Base-by-base conservation (phyloP, 1,284 basidiomycete genomes). In the Ceratobasidium sp. region DNA sequence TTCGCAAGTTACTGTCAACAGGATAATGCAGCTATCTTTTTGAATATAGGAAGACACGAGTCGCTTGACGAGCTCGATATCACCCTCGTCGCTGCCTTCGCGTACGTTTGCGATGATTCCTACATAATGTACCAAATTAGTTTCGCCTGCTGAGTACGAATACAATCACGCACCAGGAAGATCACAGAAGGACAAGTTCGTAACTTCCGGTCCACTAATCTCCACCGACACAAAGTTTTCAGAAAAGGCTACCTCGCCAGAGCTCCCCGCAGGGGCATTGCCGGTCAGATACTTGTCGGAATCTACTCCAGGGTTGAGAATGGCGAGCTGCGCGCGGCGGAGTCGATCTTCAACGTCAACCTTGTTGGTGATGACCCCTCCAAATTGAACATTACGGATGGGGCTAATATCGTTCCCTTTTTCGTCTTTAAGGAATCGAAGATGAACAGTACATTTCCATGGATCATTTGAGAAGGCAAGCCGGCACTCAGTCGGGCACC, bases 101-200 rank as follows among this genome's bases (percentile, higher is more conserved):
- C 72, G 75, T 49, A 75, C 75, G 38, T 76, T 76, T 8, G 72
- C 71, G 44, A 80, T 79, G 54, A 79, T 76, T 44, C 79, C 79
- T 71, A 58, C 13, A 26, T 30, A 2, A 9, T 0, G 32, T n/a
- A 44, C 11, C 16, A 63, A 73, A 23, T 28, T 28, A 62, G 16
- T 30, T 4, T 55, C 35, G 30, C 1, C 9, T 23, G 9, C 21
- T 7, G 3, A 23, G 28, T 13, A 30, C 49, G 41, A 4, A 32
- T 5, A 14, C 50, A n/a, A 52, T 16, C 38, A 46, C 73, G 11
- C 26, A 76, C 75, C 75, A 7, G 79, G 79, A 18, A 80, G 73
- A 67, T 80, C 79, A 32, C 79, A 72, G 44, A 80, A 78, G 0
- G 78, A 77, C 1, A 80, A 75, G 54, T 79, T 77, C 1, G 77